Evolutionary conservation across 768 basidiomycete species (phyloP), one percentile per base, ranked within the genome.

Genomic region (Lactarius tabidus): DNA sequence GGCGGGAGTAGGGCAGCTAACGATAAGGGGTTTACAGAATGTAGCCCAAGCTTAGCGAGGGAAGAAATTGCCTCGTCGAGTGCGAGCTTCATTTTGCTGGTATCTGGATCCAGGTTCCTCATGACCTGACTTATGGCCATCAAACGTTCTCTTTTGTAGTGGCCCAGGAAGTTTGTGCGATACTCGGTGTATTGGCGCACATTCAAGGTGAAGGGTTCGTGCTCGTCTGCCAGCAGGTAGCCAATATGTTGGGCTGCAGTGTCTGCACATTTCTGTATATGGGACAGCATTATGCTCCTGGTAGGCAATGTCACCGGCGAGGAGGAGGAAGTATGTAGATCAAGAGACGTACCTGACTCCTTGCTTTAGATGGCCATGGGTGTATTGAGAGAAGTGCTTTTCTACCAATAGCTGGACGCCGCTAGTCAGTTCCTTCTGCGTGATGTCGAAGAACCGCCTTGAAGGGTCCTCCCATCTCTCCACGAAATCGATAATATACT

Each of bases 1-100:
- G 76, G 60, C 0, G 82, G 80, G 10, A 85, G 75, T 0, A 89
- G 70, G 67, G 79, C 84, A 0, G 78, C 68, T 0, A 89, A 60
- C 58, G 83, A 81, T 2, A 74, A 74, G 0, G 77, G 70, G 33
- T 75, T 73, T 33, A 80, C 69, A 1, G 73, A 77, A 0, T 64
- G 15, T 14, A 84, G 70, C 0, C 82, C 83, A 6, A 81, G 67
- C 60, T 75, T 75, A 2, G 74, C 71, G 2, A 85, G 71, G 10
- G 74, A 73, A 3, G 75, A 62, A 1, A 83, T 59, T 2, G 78
- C 72, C 14, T 75, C 78, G 3, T 69, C 6, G 1, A 62, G 6
- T 0, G 36, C 33, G 9, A 0, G 0, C 23, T 18, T 35, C 23
- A 36, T 58, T 7, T 57, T 29, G n/a, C 31, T 48, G 39, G 3